Percentiles rank a stretch among this genome's conserved stretches.
Conservation (phyloP, 2,329 filamentous ascomycete species). For the Monosporascus sp. region DNA sequence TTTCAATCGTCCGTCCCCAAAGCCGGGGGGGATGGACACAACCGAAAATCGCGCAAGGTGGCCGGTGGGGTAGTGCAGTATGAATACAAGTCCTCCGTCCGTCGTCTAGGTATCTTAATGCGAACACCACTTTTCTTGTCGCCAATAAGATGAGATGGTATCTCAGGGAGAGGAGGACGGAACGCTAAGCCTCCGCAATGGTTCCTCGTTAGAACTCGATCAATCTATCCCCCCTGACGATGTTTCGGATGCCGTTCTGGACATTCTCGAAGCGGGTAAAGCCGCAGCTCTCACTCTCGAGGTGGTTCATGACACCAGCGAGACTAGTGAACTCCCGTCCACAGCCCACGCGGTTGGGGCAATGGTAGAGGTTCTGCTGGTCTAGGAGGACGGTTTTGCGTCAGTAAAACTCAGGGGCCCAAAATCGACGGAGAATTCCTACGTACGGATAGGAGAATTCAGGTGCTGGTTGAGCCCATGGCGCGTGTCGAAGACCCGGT, state of each 20-base stretch:
- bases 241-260: neutral
- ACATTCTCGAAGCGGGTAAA: constrained; percentile 1
- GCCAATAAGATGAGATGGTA: too few species aligned
- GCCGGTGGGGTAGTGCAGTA: too few species aligned
- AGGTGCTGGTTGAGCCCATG: constrained; percentile 46
- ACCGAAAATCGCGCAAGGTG: too few species aligned
- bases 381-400: neutral
- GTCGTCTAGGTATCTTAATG: too few species aligned
- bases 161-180: too few species aligned
- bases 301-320: constrained; percentile 3
- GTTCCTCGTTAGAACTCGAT: neutral
- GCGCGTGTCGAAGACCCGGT: constrained; percentile 33
- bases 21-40: too few species aligned
- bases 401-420: neutral
- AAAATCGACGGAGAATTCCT: neutral
- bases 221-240: neutral
- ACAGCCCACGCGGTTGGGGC: constrained; percentile 1
- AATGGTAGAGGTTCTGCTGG: constrained; percentile 3
- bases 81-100: too few species aligned
- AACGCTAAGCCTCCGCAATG: too few species aligned
- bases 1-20: too few species aligned
- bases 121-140: too few species aligned
- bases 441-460: constrained; percentile 46
- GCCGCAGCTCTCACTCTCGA: constrained; percentile 4
- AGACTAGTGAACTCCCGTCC: constrained; percentile 1